Evolutionary conservation across 2,329 filamentous ascomycete species (phyloP), one percentile per base, ranked within the genome.

Genomic region (Rhytidhysteron rufulum): DNA sequence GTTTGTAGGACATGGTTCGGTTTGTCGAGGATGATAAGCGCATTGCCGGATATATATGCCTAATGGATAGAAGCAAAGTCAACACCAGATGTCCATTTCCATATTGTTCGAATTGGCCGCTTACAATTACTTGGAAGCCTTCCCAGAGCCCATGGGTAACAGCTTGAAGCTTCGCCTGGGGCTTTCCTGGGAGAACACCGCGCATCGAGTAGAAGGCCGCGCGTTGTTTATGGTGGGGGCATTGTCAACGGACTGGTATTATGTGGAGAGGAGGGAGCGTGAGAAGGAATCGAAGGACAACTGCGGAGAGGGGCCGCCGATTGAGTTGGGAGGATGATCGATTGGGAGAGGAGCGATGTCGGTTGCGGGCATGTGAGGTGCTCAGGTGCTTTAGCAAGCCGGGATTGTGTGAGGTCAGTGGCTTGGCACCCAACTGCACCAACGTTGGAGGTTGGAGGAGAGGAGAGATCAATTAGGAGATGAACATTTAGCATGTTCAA

Each of bases 1-100:
- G 90, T 96, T 66, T 98, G 93, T 24, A 95, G 68, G 48, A 96
- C 79, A 40, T 79, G 79, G 46, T 83, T 75, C 38, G 86, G 79
- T 37, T 82, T 85, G 58, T 80, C 78, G 52, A 97, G 81, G 55
- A 98, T 83, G 39, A 93, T 81, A 49, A 97, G 80, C 46, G 88
- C 88, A 66, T 85, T 86, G 57, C 91, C 91, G 44, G 87, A 93
- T 50, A 96, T 85, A 68, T 97, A 98, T 37, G 82, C 80, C 88
- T 94, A n/a, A n/a, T n/a, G n/a, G n/a, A n/a, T n/a, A n/a, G 46
- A 10, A 29, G 16, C 57, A 20, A 18, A 36, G 19, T 36, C 18
- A 36, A n/a, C 17, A 33, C 37, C 32, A 31, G 34, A 37, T 43
- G 21, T 41, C 42, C 47, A 47, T 37, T 35, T 36, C 39, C 37